Conservation (phyloP, 805 yeast species). For the Suhomyces sp. region DNA sequence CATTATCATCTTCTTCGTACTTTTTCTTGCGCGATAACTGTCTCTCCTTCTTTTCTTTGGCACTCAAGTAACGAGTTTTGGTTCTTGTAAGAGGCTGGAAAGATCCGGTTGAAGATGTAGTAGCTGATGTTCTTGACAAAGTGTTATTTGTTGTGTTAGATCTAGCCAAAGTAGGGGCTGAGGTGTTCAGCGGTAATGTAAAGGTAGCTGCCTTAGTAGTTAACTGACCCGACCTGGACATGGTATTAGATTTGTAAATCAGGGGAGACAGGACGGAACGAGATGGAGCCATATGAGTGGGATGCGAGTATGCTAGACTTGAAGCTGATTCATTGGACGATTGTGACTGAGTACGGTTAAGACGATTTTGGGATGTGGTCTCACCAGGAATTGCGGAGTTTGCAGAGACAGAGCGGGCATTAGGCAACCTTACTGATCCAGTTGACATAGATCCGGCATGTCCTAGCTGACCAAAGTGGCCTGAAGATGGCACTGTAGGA, state of each 20-base stretch:
- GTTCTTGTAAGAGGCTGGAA: slow-evolving; percentile 18
- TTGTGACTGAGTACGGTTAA: not conserved
- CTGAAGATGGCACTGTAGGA: not conserved
- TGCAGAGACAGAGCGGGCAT: not conserved
- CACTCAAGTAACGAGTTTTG: slow-evolving; percentile 32
- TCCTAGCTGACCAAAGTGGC: not conserved
- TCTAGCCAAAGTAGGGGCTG: not conserved
- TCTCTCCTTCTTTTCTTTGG: slow-evolving; percentile 38
- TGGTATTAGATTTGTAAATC: not conserved
- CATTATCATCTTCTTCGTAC: slow-evolving; percentile 41
- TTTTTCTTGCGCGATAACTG: slow-evolving; percentile 34
- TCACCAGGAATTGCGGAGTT: not conserved
- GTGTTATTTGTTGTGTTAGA: not conserved
- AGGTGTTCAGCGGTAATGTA: not conserved
- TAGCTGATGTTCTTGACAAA: not conserved
- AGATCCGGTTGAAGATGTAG: slow-evolving; percentile 8
- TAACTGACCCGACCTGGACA: not conserved
- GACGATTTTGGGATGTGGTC: not conserved
- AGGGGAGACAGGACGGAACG: slow-evolving; percentile 2
- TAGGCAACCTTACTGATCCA: not conserved
- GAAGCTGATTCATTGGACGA: slow-evolving; percentile 2
- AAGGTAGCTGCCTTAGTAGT: not conserved
- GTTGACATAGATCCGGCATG: not conserved
- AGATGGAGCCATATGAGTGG: not conserved
- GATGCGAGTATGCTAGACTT: not conserved